Base-by-base conservation (phyloP, 768 basidiomycete species). In the Suillus placidus region DNA sequence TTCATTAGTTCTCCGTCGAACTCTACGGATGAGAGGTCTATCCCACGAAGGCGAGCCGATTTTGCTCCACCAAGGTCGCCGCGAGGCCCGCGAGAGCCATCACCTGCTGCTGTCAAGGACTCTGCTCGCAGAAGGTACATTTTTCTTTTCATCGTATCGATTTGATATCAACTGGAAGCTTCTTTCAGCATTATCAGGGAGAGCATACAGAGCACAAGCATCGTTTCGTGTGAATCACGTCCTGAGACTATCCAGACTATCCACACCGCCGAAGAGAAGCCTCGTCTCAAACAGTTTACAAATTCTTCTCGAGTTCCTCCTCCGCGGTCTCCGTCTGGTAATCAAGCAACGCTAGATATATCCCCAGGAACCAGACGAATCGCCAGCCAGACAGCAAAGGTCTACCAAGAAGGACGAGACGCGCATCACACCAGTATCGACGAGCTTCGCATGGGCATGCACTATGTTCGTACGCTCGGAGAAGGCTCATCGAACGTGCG, bases 201-300 rank as follows among this genome's bases (percentile, higher is more conserved):
- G n/a, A 88, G 87, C 65, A 79, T 87, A n/a, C 77, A 76, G 32
- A 84, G 82, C 60, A 78, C 74, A 7, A 75, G 76, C 67, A 76
- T 73, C 34, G 42, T 80, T 51, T 83, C 83, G 20, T 72, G 67
- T 16, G 66, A 78, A 70, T 70, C 80, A 70, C 71, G 66, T 55
- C 70, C 82, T 72, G 66, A 75, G 68, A 68, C 68, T 30, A 49
- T 76, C 37, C 58, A 37, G 16, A 58, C 38, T 30, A 45, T 64
- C 8, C 79, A 72, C 43, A 73, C 71, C 12, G 69, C 68, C 16
- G 71, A 69, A 43, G 72, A 80, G 16, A 83, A 84, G 16, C 88
- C 90, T 40, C 84, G 89, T 38, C 75, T 92, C 37, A 88, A 91
- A 40, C 90, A 88, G 34, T 92, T 93, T 72, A 90, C 87, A 8